Conservation (phyloP, 805 yeast genomes). For the Candida koratica region DNA sequence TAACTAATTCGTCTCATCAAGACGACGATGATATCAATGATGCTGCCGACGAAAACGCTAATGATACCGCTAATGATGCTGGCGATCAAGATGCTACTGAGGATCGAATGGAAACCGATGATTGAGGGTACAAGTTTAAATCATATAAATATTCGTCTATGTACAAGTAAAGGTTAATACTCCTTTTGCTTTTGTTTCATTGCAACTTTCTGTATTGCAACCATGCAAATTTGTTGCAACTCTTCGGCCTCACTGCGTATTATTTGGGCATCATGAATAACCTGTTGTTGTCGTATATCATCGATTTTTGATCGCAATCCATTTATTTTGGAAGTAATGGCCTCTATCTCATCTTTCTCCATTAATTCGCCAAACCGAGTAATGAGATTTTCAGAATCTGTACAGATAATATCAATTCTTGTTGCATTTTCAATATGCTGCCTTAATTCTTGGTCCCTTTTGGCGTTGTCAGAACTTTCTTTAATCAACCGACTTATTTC, state of each 20-base stretch:
- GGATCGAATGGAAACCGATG: slow-evolving; percentile 40
- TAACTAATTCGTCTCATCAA: slow-evolving; percentile 53
- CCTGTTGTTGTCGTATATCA: slow-evolving; percentile 30
- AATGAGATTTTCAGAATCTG: slow-evolving; percentile 86
- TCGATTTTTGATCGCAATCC: slow-evolving; percentile 26
- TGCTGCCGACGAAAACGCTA: slow-evolving; percentile 13
- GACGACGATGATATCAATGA: slow-evolving; percentile 27
- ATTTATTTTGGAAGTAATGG: slow-evolving; percentile 18
- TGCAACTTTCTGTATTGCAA: slow-evolving; percentile 39
- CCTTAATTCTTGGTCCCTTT: slow-evolving; percentile 54
- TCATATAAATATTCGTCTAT: slow-evolving; percentile 2
- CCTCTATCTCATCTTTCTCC: slow-evolving; percentile 45
- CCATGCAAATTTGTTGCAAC: slow-evolving; percentile 36
- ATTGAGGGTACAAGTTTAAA: slow-evolving; percentile 7
- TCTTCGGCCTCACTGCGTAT: slow-evolving; percentile 35
- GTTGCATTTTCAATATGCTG: slow-evolving; percentile 70
- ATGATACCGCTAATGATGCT: slow-evolving; percentile 19
- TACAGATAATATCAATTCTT: slow-evolving; percentile 70
- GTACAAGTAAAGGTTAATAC: background rate
- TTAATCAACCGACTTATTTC: slow-evolving; percentile 61
- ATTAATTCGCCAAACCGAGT: slow-evolving; percentile 57
- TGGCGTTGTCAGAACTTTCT: slow-evolving; percentile 63
- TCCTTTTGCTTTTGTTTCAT: slow-evolving; percentile 24
- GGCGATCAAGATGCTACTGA: slow-evolving; percentile 16
- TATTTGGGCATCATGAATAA: slow-evolving; percentile 29